phyloP scores from a whole-genome alignment of 116 monocot genomes.

The Thalassia testudinum region DNA sequence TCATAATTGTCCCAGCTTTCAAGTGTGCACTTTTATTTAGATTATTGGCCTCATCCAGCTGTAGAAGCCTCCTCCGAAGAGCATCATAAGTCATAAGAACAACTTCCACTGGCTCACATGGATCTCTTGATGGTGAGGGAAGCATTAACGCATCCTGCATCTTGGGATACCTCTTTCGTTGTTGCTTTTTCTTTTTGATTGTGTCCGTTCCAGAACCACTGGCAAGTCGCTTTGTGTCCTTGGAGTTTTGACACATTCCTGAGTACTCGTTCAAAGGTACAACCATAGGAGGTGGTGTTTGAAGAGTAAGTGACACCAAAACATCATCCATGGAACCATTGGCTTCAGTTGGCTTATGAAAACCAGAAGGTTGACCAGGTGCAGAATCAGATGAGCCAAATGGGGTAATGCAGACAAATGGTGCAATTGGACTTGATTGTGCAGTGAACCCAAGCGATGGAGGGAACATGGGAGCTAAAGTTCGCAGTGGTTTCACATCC shows the following conservation, averaged over 20 bases:
- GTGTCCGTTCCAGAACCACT: conserved; percentile 11
- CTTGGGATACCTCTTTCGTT: background rate
- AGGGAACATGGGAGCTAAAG: conserved; percentile 60
- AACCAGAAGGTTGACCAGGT: conserved; percentile 3
- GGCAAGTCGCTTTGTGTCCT: conserved; percentile 5
- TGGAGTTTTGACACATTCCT: background rate
- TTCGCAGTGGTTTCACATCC: conserved; percentile 50
- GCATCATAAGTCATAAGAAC: conserved; percentile 76
- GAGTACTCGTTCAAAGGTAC: conserved; percentile 4
- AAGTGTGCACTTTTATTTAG: conserved; percentile 35
- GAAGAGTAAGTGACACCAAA: background rate
- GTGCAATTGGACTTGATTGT: conserved; percentile 7
- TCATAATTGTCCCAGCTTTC: conserved; percentile 58
- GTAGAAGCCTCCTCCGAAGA: conserved; percentile 44
- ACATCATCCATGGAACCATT: conserved; percentile 13
- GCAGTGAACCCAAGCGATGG: conserved; percentile 21
- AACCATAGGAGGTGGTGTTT: conserved; percentile 1
- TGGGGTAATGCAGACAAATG: conserved; percentile 32
- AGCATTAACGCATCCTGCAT: conserved; percentile 13
- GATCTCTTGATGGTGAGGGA: conserved; percentile 18
- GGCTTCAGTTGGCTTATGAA: conserved; percentile 2
- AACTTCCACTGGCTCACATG: conserved; percentile 37
- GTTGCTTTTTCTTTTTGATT: conserved; percentile 1
- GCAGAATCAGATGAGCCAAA: background rate
- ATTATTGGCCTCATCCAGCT: conserved; percentile 38